phyloP scores from a whole-genome alignment of 495 filamentous ascomycete species.

The Aspergillus indologenus region DNA sequence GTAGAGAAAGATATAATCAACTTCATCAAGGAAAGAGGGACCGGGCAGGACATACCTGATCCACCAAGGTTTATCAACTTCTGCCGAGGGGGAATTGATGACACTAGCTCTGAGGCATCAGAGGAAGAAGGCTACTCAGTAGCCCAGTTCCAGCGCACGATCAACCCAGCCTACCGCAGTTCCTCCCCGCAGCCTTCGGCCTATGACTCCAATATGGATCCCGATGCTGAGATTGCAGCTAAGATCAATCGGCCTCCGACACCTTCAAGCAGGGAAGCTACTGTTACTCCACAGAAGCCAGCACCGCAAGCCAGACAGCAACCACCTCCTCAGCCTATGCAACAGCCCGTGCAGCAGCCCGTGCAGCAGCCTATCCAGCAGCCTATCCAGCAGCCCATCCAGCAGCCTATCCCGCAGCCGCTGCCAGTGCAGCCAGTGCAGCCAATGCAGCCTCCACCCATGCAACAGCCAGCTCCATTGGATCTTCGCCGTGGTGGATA shows the following conservation, averaged over 20 bases:
- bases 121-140: slow-evolving; percentile 88
- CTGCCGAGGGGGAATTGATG: slow-evolving; percentile 83
- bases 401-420: not conserved
- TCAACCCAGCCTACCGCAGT: slow-evolving; percentile 91
- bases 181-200: slow-evolving; percentile 87
- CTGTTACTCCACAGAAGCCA: slow-evolving; percentile 53
- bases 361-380: slow-evolving; percentile 9
- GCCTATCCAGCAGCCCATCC: slow-evolving; percentile 4
- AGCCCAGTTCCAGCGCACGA: slow-evolving; percentile 89
- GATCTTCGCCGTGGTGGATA: slow-evolving; percentile 51
- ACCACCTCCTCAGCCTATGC: slow-evolving; percentile 7
- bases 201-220: slow-evolving; percentile 86
- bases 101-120: slow-evolving; percentile 74
- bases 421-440: not conserved
- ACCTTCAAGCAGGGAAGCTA: slow-evolving; percentile 51
- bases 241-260: slow-evolving; percentile 51
- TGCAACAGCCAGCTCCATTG: slow-evolving; percentile 46
- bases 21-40: slow-evolving; percentile 89
- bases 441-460: slow-evolving; percentile 12
- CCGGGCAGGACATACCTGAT: slow-evolving; percentile 95
- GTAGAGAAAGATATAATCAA: slow-evolving; percentile 89
- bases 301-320: slow-evolving; percentile 12
- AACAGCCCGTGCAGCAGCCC: slow-evolving; percentile 13
- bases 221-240: slow-evolving; percentile 62
- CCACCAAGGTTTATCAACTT: slow-evolving; percentile 99